phyloP scores from a whole-genome alignment of 495 filamentous ascomycete species.

The Letharia columbiana region DNA sequence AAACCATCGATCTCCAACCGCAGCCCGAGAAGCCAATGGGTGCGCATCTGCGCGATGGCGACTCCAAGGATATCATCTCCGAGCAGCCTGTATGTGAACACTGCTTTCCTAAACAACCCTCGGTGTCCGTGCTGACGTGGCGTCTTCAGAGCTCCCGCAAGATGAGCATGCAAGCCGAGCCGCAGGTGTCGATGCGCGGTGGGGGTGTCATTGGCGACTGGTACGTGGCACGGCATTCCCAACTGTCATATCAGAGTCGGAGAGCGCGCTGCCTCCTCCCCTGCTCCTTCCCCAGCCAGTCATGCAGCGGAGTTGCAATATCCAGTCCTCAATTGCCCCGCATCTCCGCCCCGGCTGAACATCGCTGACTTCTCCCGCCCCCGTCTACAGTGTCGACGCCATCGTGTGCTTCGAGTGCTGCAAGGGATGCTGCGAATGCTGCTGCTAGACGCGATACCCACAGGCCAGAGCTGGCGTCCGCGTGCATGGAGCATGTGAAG shows the following conservation, averaged over 20 bases:
- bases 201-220: constrained; percentile 2
- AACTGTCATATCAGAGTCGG: too few relatives aligned
- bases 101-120: background rate
- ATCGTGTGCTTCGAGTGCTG: constrained; percentile 8
- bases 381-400: background rate
- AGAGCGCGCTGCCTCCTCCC: background rate
- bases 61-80: background rate
- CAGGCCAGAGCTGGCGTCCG: background rate
- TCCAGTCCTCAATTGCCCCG: background rate
- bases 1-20: background rate
- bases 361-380: background rate
- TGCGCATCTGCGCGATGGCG: background rate
- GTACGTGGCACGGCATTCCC: background rate
- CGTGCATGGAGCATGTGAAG: background rate
- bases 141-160: background rate
- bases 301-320: background rate
- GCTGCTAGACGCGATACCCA: constrained; percentile 4
- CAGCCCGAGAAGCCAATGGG: background rate
- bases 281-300: background rate
- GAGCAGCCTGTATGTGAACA: background rate
- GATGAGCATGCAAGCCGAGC: constrained; percentile 1
- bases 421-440: constrained; percentile 5
- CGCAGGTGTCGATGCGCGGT: constrained; percentile 1
- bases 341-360: too few relatives aligned
- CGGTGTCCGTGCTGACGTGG: background rate